These are phyloP conservation scores for Globisporangium heterothallicum DNA, from an alignment of 352 stramenopile genomes.

Conservation along the genomic window DNA sequence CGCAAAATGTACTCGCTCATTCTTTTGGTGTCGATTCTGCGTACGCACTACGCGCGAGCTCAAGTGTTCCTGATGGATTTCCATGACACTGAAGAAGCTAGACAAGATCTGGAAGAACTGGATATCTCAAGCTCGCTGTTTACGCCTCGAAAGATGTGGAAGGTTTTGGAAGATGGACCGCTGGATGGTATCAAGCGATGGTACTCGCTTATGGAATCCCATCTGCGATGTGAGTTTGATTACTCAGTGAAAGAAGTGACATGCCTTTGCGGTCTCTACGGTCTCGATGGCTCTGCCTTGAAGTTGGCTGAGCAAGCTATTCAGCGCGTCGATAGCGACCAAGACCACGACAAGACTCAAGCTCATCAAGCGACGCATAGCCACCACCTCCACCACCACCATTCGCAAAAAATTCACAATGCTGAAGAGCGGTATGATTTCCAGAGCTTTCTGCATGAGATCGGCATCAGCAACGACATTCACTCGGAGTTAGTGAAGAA, in stretches of 20 bases:
- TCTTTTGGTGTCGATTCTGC: constrained; percentile 75
- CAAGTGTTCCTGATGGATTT: constrained; percentile 53
- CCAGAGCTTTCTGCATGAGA: constrained; percentile 29
- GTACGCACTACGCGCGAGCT: constrained; percentile 61
- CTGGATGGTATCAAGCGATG: constrained; percentile 68
- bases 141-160: constrained; percentile 74
- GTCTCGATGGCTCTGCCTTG: constrained; percentile 45
- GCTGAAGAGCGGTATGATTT: constrained; percentile 18
- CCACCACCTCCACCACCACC: background rate
- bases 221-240: constrained; percentile 74
- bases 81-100: constrained; percentile 10
- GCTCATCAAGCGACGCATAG: background rate
- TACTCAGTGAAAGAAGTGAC: constrained; percentile 68
- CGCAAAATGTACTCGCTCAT: constrained; percentile 83
- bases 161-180: constrained; percentile 47
- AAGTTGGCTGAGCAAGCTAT: constrained; percentile 23
- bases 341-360: constrained; percentile 1
- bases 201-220: constrained; percentile 80
- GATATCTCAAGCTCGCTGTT: constrained; percentile 77
- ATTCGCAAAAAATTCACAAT: constrained; percentile 3
- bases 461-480: constrained; percentile 44
- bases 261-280: constrained; percentile 71
- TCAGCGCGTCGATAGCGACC: constrained; percentile 5
- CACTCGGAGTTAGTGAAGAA: constrained; percentile 36
- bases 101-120: constrained; percentile 26